phyloP scores from a whole-genome alignment of 805 yeast genomes.

The Wickerhamiella brachini region DNA sequence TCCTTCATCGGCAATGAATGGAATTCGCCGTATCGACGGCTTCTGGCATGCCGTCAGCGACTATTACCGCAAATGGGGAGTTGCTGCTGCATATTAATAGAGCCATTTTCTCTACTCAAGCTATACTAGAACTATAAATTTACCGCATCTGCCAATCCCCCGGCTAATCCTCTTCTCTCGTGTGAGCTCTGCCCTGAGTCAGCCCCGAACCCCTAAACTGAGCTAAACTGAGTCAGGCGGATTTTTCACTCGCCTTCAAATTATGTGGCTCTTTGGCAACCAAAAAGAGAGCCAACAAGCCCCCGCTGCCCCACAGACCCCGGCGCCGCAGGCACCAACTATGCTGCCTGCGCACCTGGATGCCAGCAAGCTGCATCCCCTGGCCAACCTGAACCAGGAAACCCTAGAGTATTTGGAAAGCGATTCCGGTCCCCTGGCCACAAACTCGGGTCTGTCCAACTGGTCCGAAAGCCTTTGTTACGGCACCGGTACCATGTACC shows the following conservation, averaged over 20 bases:
- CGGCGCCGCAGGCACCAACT: neutral
- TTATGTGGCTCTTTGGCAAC: slow-evolving; percentile 1
- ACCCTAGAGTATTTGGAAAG: slow-evolving; percentile 83
- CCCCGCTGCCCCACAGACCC: neutral
- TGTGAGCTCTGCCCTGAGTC: neutral
- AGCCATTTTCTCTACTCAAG: neutral
- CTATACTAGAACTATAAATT: no score
- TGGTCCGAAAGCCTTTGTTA: slow-evolving; percentile 97
- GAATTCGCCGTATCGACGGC: slow-evolving; percentile 30
- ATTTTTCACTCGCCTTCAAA: neutral
- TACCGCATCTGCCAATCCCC: no score
- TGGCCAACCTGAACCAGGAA: slow-evolving; percentile 71
- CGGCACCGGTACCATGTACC: slow-evolving; percentile 91
- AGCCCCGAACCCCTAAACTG: neutral
- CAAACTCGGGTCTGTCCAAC: slow-evolving; percentile 47
- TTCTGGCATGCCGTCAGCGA: slow-evolving; percentile 69
- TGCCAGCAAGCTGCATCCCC: slow-evolving; percentile 66
- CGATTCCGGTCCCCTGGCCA: slow-evolving; percentile 65
- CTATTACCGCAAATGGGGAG: slow-evolving; percentile 78
- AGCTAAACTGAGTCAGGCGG: neutral
- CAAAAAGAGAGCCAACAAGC: neutral
- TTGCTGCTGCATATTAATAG: slow-evolving; percentile 52
- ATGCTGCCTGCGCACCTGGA: slow-evolving; percentile 33
- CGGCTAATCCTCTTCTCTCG: no score
- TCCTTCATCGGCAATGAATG: slow-evolving; percentile 47